phyloP scores from a whole-genome alignment of 495 filamentous ascomycete genomes.

The Xylaria curta region DNA sequence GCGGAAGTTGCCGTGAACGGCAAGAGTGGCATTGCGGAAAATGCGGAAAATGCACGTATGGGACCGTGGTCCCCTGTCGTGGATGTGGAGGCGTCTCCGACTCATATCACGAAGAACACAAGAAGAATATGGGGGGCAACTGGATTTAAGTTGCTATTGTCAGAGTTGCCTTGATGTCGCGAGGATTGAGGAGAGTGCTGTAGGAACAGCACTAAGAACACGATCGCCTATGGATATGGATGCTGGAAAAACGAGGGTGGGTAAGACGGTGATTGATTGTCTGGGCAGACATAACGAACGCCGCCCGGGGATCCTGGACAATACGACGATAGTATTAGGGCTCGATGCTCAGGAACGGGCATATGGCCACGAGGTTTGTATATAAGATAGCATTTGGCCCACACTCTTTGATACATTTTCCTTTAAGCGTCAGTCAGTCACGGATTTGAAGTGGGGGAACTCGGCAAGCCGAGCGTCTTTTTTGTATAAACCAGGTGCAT shows the following conservation, averaged over 20 bases:
- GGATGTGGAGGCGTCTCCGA: slow-evolving; percentile 24
- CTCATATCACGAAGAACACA: slow-evolving; percentile 20
- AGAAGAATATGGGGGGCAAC: neutral
- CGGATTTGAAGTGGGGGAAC: slow-evolving; percentile 9
- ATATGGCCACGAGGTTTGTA: slow-evolving; percentile 11
- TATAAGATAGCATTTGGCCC: slow-evolving; percentile 2
- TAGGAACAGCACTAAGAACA: neutral
- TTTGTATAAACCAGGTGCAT: slow-evolving; percentile 17
- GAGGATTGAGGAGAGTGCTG: neutral
- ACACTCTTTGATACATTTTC: slow-evolving; percentile 19
- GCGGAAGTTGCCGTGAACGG: slow-evolving; percentile 21
- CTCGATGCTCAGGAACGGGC: neutral
- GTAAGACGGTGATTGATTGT: neutral
- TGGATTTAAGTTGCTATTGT: neutral
- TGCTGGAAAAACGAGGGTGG: neutral
- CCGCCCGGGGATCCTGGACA: neutral
- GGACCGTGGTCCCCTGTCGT: slow-evolving; percentile 8
- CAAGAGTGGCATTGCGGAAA: slow-evolving; percentile 26
- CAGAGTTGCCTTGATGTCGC: neutral
- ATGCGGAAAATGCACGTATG: slow-evolving; percentile 26
- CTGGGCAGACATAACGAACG: neutral
- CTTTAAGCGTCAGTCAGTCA: slow-evolving; percentile 2
- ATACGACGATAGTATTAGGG: neutral
- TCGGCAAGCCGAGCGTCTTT: slow-evolving; percentile 11
- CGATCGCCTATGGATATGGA: neutral